Evolutionary conservation across 2,329 filamentous ascomycete genomes (phyloP), one percentile per base, ranked within the genome.

Genomic region (Thelonectria olida): DNA sequence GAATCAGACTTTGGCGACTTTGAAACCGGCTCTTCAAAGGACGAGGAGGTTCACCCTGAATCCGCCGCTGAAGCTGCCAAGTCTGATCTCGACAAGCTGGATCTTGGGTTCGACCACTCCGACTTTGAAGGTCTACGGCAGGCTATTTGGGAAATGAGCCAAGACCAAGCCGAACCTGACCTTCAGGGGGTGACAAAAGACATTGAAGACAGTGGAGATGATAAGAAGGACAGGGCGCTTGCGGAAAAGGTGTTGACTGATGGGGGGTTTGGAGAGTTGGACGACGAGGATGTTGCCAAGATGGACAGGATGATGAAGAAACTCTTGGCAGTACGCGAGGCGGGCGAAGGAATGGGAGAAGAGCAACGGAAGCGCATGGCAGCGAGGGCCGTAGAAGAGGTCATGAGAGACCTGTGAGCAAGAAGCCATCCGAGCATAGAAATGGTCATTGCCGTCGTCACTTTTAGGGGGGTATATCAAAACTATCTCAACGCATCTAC

Each of bases 271-370:
- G 77, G 75, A 15, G 81, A 83, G 7, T 52, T 81, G 2, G 78
- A 76, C n/a, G 80, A 84, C 0, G 79, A 84, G 5, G 84, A 87
- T 31, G 81, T 90, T 15, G 81, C 83, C 68, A 85, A 86, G 72
- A 72, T 91, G 27, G 87, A 90, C 68, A 76, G 78, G 52, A 85
- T 90, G 83, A 89, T 91, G 85, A 76, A 81, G 50, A 89, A 85
- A 74, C 77, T 91, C 62, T 85, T 87, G 74, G 86, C 86, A 2
- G 86, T 86, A 8, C 77, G 82, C 70, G 87, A 90, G 54, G 82
- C 86, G 64, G 86, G 83, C 27, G 83, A 85, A 12, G 86, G 85
- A 8, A 72, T 91, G 73, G 81, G 86, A 1, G 85, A 88, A 70
- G 84, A 85, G 23, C 86, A 90, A 76, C 81, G 86, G 66, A 85